phyloP scores from a whole-genome alignment of 805 yeast genomes.

The Saturnispora ahearnii region DNA sequence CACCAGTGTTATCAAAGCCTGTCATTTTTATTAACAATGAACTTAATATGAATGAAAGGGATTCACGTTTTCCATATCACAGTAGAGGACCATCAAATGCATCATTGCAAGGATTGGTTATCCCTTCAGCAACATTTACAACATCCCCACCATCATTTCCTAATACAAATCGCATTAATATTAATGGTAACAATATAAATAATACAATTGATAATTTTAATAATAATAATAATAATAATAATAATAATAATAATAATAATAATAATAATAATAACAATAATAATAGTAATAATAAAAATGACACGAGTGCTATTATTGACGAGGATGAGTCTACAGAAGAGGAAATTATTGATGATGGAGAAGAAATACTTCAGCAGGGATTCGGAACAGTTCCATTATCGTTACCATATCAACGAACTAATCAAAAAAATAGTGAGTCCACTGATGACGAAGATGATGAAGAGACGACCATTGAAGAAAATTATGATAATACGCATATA shows the following conservation, averaged over 20 bases:
- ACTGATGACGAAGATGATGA: conserved; percentile 1
- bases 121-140: background rate
- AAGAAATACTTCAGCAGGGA: conserved; percentile 4
- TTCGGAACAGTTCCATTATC: background rate
- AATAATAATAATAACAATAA: background rate
- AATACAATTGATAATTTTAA: background rate
- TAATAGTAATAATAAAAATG: background rate
- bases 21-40: background rate
- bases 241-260: background rate
- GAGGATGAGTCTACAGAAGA: conserved; percentile 13
- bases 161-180: background rate
- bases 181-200: background rate
- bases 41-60: conserved; percentile 3
- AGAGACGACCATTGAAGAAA: conserved; percentile 1
- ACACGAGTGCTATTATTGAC: conserved; percentile 3
- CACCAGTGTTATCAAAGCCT: conserved; percentile 8
- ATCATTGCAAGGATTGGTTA: background rate
- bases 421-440: background rate
- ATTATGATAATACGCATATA: background rate
- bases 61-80: conserved; percentile 1
- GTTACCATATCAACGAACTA: background rate
- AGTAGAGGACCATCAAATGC: background rate
- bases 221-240: background rate
- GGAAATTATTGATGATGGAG: conserved; percentile 19
- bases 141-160: background rate